Base-by-base conservation (phyloP, 176 grass and related monocot genomes). In the Avena eriantha region DNA sequence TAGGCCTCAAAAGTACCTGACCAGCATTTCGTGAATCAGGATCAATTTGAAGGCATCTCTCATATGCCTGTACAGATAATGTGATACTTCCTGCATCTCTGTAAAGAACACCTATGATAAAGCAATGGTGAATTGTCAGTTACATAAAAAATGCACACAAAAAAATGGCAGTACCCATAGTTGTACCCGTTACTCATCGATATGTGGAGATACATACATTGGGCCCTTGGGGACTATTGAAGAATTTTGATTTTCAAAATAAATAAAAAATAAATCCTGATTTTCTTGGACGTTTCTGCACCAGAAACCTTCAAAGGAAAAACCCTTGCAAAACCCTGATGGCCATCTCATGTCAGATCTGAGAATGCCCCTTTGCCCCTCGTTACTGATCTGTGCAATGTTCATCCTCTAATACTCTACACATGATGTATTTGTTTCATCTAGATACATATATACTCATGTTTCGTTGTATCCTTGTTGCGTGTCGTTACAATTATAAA, bases 11-110 rank as follows among this genome's bases (percentile, higher is more conserved):
- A 69, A 19, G 84, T 91, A 99, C 97, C 92, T 99, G 97, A 74
- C 97, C 97, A 63, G 97, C 97, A 89, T 99, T 99, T 36, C 92
- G 92, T 81, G 97, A 99, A 92, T 99, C 97, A 76, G 92, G 94
- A 87, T 99, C 97, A 11, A 99, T 94, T 61, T 93, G 94, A 85
- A 99, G 97, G 83, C 97, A 99, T 73, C 85, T 94, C 83, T 99
- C 97, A 68, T 99, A 99, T 31, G 97, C 92, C 76, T 99, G 94
- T 83, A 97, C 89, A 58, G 97, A 89, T 85, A 86, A 91, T 86
- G 80, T 50, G 90, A 99, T 99, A 76, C 93, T 99, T 77, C 97
- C 97, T 56, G 92, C 94, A 75, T 99, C 97, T 93, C 97, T 99
- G 85, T 99, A 97, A 87, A 99, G 92, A 79, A 99, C 97, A 86